Evolutionary conservation across 1,284 basidiomycete genomes (phyloP), one percentile per base, ranked within the genome.

Genomic region (Sanghuangporus weigelae): DNA sequence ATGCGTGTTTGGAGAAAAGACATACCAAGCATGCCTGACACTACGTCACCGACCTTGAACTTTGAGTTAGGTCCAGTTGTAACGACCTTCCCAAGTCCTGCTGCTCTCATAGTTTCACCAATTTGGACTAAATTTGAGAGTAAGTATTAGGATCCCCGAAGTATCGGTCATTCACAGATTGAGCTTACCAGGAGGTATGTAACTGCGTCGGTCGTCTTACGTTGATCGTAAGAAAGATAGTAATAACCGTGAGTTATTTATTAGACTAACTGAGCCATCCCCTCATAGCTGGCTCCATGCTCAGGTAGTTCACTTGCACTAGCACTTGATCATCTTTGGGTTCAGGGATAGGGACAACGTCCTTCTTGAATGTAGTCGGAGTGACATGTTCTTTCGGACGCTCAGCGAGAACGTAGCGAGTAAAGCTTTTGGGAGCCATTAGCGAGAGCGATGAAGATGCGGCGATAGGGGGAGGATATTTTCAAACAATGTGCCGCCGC

Each of bases 271-370:
- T 84, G 59, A 96, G 71, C 82, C 89, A 96, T 10, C 85, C 88
- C 40, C 93, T 84, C 92, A 95, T 94, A 0, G 91, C 90, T 39
- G 93, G 91, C 71, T 95, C 93, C 63, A 95, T 77, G 46, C 89
- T 90, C 21, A 93, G 73, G 77, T 87, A 93, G 55, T 86, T 85
- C 62, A 90, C 83, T 70, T 86, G 82, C 39, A 95, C 84, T 49
- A 95, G 77, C 1, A 86, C 84, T 71, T 94, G 80, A 19, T 80
- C 79, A 21, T 79, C 72, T 0, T 79, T 80, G 6, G 84, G 80
- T 68, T 84, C 80, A 56, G 73, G 69, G 63, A 79, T 80, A 2
- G 82, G 78, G 11, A 85, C 71, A 1, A 78, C 73, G 72, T 88
- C 85, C 0, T 76, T 78, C 63, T 23, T 54, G 64, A 48, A 66